These are phyloP conservation scores for Aspergillus unguis DNA, from an alignment of 2,329 filamentous ascomycete species.

Conservation along the genomic window DNA sequence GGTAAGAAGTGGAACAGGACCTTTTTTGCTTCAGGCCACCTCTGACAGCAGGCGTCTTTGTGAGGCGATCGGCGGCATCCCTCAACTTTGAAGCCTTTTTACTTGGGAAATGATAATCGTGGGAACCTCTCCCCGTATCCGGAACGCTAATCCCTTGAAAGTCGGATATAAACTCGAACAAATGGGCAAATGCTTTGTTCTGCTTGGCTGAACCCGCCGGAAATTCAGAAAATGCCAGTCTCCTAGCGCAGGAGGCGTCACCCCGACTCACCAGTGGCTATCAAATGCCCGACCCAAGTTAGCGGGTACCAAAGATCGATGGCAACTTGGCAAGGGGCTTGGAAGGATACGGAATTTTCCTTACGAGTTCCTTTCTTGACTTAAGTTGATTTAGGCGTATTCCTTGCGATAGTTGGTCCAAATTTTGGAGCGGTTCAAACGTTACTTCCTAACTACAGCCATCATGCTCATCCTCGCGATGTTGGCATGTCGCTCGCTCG, in stretches of 20 bases:
- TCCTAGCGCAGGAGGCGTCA: constrained; percentile 5
- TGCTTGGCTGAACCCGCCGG: constrained; percentile 1
- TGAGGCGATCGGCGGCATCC: constrained; percentile 23
- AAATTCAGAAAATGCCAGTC: constrained; percentile 1
- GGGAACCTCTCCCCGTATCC: constrained; percentile 17
- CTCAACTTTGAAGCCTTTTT: constrained; percentile 5
- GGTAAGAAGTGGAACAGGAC: not conserved
- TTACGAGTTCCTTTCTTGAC: constrained; percentile 4
- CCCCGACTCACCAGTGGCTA: constrained; percentile 1
- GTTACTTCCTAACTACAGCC: not conserved
- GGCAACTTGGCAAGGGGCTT: constrained; percentile 12
- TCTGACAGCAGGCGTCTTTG: not conserved
- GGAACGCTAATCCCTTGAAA: constrained; percentile 24
- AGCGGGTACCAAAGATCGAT: constrained; percentile 17
- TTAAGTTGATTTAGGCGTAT: not conserved
- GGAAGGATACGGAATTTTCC: constrained; percentile 11
- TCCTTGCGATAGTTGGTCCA: constrained; percentile 8
- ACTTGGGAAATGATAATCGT: not conserved
- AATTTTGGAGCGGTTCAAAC: not conserved
- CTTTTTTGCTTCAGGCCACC: not conserved
- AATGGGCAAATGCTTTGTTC: not conserved
- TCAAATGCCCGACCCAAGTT: constrained; percentile 15
- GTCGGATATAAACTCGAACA: not conserved
- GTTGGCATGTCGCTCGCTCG: too few species aligned
- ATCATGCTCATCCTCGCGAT: not conserved